phyloP scores from a whole-genome alignment of 257 asterid genomes.

The Rhazya stricta region DNA sequence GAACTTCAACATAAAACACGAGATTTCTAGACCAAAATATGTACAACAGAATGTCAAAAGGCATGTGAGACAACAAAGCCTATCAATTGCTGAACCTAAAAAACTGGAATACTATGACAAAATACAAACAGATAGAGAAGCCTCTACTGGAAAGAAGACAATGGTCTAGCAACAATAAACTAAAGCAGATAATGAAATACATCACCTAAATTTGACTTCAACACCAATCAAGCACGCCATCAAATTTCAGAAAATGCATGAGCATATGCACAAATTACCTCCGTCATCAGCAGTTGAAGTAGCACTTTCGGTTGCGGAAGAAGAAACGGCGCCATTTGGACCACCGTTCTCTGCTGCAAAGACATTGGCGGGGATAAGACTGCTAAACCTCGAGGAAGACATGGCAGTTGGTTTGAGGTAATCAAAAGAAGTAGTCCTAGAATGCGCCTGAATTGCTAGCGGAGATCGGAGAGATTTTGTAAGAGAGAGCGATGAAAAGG shows the following conservation, averaged over 20 bases:
- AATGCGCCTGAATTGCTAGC: background rate
- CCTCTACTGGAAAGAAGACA: background rate
- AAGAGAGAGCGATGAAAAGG: slow-evolving; percentile 7
- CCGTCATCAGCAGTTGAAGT: slow-evolving; percentile 27
- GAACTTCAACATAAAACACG: background rate
- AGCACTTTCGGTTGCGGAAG: slow-evolving; percentile 19
- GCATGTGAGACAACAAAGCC: background rate
- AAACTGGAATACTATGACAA: background rate
- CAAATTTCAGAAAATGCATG: background rate
- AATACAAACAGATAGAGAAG: background rate
- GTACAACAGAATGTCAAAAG: background rate
- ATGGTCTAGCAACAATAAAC: background rate
- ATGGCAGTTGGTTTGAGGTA: slow-evolving; percentile 9
- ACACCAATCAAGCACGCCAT: background rate
- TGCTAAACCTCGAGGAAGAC: slow-evolving; percentile 32
- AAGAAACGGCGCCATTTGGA: slow-evolving; percentile 34
- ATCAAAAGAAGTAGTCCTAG: background rate
- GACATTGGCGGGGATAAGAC: slow-evolving; percentile 38
- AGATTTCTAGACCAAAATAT: background rate
- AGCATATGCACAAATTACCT: slow-evolving; percentile 27
- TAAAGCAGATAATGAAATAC: background rate
- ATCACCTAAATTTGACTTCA: background rate
- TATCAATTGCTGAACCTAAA: background rate
- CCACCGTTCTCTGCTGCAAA: slow-evolving; percentile 40
- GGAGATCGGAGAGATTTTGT: background rate